Evolutionary conservation across 2,329 filamentous ascomycete species (phyloP).

Genomic region (Penicillium sp.): DNA sequence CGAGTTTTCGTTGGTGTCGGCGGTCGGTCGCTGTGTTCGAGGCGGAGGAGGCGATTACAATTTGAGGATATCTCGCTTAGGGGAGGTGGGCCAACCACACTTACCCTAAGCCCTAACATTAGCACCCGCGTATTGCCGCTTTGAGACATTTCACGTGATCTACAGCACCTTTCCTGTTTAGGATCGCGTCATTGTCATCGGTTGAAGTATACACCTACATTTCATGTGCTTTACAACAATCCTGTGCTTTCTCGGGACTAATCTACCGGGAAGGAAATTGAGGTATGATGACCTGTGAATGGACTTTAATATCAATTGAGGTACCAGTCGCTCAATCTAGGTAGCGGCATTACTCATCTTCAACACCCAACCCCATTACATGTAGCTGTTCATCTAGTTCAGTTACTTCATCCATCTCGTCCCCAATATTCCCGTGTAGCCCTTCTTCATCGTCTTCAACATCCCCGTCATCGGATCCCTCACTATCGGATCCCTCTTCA

Average conservation of each 20-base stretch:
- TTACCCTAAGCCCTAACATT: constrained; percentile 44
- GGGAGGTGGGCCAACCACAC: constrained; percentile 34
- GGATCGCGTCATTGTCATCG: neutral
- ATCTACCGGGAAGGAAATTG: neutral
- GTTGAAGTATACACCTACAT: neutral
- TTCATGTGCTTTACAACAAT: neutral
- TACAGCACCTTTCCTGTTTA: constrained; percentile 5
- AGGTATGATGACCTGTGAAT: neutral
- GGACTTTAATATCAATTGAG: neutral
- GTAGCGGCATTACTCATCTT: neutral
- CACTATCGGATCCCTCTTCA: too few species aligned
- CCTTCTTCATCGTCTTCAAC: neutral
- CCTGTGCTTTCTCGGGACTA: too few species aligned
- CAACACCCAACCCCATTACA: constrained; percentile 7
- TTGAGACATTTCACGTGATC: constrained; percentile 16
- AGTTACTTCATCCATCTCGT: constrained; percentile 12
- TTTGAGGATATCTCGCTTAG: constrained; percentile 48
- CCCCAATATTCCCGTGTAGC: neutral
- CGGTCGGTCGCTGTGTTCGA: constrained; percentile 42
- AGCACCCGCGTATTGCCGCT: constrained; percentile 8
- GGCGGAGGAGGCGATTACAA: constrained; percentile 39
- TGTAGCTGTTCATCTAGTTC: constrained; percentile 17
- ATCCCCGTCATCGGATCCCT: too few species aligned
- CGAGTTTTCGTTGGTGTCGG: constrained; percentile 47
- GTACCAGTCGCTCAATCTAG: neutral